Base-by-base conservation (phyloP, 805 yeast genomes). In the Torulaspora gathmanii region DNA sequence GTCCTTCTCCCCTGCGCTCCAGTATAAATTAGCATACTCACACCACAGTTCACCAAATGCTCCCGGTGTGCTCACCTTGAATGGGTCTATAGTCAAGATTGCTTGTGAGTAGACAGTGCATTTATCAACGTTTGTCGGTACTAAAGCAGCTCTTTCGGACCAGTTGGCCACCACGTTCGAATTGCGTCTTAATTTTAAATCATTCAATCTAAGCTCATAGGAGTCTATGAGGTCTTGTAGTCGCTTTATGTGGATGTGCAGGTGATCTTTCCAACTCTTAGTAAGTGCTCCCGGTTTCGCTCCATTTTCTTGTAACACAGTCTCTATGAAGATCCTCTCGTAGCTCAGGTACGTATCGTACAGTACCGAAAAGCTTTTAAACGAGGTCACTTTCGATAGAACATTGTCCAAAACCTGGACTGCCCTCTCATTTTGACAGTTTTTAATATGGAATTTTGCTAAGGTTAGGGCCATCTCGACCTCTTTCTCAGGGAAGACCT, bases 11-110 rank as follows among this genome's bases (percentile, higher is more conserved):
- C 69, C 69, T 36, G 73, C 68, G 1, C 69, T 64, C 40, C 80
- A 79, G 65, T 86, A 89, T 2, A 83, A 61, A 25, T 67, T 61
- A 0, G 95, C 85, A 61, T 86, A 89, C 3, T 71, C 64, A 4
- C 77, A 67, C 96, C 96, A 90, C 7, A 90, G 54, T 13, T 73
- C 64, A 0, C 81, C 75, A 5, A 87, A 64, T 3, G 73, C 73
- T 2, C 70, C 64, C 0, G 71, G 69, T 0, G 56, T 40, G 2
- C 25, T n/a, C 13, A 58, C 73, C 47, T 71, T 72, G 17, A 73
- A 63, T 0, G 95, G 91, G 47, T 83, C 77, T 12, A 91, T 79
- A 1, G 74, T 67, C 3, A 75, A 68, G 6, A 90, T 70, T 0
- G 95, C 96, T 13, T 75, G 67, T 1, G 80, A 80, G 62, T 75